Percentiles rank a stretch among this genome's conserved stretches.
Conservation (phyloP, 352 stramenopile genomes). For the Pythium rhizo-oryzae region DNA sequence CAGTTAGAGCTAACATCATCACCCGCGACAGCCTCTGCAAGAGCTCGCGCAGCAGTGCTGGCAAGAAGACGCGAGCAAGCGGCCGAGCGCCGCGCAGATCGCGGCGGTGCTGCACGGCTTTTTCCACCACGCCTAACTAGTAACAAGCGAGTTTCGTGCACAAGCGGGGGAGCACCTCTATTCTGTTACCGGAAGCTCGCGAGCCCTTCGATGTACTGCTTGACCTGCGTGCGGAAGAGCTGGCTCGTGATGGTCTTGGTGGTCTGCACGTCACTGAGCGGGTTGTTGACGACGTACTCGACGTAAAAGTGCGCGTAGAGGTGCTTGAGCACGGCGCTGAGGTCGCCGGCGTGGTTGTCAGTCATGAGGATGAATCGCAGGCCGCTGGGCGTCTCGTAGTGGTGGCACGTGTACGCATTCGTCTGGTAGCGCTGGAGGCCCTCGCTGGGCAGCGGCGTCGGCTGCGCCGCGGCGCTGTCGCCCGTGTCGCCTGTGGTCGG, state of each 20-base stretch:
- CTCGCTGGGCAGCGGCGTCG: slow-evolving; percentile 33
- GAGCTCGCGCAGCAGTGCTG: slow-evolving; percentile 66
- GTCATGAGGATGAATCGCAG: slow-evolving; percentile 92
- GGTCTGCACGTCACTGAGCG: slow-evolving; percentile 75
- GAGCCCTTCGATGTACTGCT: slow-evolving; percentile 77
- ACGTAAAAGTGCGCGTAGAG: slow-evolving; percentile 92
- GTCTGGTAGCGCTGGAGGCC: slow-evolving; percentile 87
- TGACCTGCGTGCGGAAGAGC: slow-evolving; percentile 71
- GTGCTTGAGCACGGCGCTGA: slow-evolving; percentile 80
- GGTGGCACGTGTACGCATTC: slow-evolving; percentile 89
- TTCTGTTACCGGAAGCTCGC: slow-evolving; percentile 60
- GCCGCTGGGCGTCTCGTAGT: slow-evolving; percentile 90
- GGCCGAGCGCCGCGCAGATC: slow-evolving; percentile 52
- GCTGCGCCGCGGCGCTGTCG: slow-evolving; percentile 7
- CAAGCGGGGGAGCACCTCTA: neutral
- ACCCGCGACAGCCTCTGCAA: slow-evolving; percentile 45
- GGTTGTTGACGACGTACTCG: slow-evolving; percentile 91
- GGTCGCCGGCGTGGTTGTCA: slow-evolving; percentile 84
- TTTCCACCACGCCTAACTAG: slow-evolving; percentile 34
- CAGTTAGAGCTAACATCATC: neutral
- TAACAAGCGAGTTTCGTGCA: too few relatives aligned
- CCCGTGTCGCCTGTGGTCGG: slow-evolving; percentile 36
- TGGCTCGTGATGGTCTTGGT: slow-evolving; percentile 79
- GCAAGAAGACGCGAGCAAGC: slow-evolving; percentile 55
- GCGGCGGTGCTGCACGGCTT: slow-evolving; percentile 53